Evolutionary conservation across 2,329 filamentous ascomycete genomes (phyloP), one percentile per base, ranked within the genome.

Genomic region (Talaromyces verruculosus): DNA sequence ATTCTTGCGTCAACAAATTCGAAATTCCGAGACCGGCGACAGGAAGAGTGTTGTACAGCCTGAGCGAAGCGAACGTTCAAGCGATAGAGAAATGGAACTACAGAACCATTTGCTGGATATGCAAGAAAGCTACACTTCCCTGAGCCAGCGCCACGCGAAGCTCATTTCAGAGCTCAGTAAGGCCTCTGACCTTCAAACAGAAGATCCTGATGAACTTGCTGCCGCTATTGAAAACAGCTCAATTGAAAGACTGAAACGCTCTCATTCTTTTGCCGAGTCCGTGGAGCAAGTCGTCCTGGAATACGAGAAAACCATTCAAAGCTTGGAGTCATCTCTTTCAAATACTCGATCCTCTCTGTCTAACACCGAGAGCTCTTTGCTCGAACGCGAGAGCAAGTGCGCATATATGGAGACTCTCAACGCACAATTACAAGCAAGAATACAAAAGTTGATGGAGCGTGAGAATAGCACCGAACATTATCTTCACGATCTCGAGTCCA

Each of bases 261-360:
- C 96, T 19, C 97, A 96, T 76, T 96, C 92, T 0, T 98, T 99
- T 75, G 93, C 94, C 1, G 91, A 96, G 75, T 94, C 94, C 33
- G 94, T 99, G 22, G 95, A 99, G 74, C 91, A 96, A 74, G 92
- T 99, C 25, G 92, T 99, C 2, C 82, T 98, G 59, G 95, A 99
- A 79, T 99, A 99, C 75, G 96, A 99, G 77, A 98, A 96, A 84
- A 99, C 96, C 0, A 99, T 99, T 60, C 93, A 98, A 76, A 90
- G 88, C 63, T 85, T 99, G 17, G 95, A 99, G 78, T 89, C 93
- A 61, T 97, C 93, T 1, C 86, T 99, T 15, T 93, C 93, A 0
- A 95, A 88, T 73, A 98, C 95, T 1, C 87, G 95, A 65, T 85
- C 91, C 39, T 92, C 91, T 0, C 83, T 99, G 33, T 90, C 95